phyloP scores from a whole-genome alignment of 2,329 filamentous ascomycete species.

The Neopestalotiopsis sp. region DNA sequence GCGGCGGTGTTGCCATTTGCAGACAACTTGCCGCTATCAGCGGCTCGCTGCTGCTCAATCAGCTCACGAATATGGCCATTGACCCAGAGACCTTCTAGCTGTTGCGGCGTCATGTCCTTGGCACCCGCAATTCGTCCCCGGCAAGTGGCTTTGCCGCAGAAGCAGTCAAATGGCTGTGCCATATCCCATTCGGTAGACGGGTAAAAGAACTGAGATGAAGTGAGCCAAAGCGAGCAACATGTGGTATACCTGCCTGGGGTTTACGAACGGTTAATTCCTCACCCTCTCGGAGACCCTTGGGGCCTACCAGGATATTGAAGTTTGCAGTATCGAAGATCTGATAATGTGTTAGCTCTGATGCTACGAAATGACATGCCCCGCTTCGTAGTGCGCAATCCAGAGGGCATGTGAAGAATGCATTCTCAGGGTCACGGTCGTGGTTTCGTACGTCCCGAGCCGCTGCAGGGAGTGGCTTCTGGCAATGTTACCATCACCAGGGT shows the following conservation, averaged over 20 bases:
- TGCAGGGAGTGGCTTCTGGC: background rate
- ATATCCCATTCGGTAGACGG: constrained; percentile 78
- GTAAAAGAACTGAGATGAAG: constrained; percentile 67
- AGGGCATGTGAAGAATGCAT: constrained; percentile 5
- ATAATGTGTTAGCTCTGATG: constrained; percentile 5
- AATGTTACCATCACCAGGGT: background rate
- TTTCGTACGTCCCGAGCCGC: background rate
- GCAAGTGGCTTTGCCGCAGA: constrained; percentile 63
- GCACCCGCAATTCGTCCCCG: constrained; percentile 69
- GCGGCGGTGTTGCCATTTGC: constrained; percentile 23
- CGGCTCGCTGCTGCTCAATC: constrained; percentile 46
- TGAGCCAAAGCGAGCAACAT: constrained; percentile 7
- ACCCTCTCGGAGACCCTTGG: constrained; percentile 57
- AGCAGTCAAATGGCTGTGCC: constrained; percentile 73
- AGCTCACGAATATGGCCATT: constrained; percentile 66
- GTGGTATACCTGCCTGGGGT: constrained; percentile 5
- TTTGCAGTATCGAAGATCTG: constrained; percentile 67
- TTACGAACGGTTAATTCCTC: constrained; percentile 62
- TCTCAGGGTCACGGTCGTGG: background rate
- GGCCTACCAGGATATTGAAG: constrained; percentile 63
- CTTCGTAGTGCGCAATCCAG: background rate
- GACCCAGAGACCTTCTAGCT: constrained; percentile 65
- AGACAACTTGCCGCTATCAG: constrained; percentile 26
- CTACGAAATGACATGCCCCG: background rate
- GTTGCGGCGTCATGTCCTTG: constrained; percentile 58